Evolutionary conservation across 768 basidiomycete genomes (phyloP), one percentile per base, ranked within the genome.

Genomic region (Lactarius akahatsu): DNA sequence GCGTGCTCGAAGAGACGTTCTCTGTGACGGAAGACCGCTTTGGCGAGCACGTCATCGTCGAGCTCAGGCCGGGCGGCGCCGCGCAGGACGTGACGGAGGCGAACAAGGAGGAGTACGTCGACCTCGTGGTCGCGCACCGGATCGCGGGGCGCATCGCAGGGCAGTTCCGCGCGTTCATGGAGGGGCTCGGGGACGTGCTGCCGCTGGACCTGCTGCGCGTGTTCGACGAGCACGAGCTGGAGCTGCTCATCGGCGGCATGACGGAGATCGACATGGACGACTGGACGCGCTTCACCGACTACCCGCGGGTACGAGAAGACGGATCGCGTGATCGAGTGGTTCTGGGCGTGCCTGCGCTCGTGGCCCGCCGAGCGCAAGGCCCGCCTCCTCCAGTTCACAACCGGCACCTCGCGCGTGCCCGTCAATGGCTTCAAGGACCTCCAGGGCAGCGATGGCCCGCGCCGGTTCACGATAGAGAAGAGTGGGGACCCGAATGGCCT

Each of bases 401-500:
- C 92, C 1, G 89, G 89, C 23, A 91, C 89, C 2, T 91, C 90
- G n/a, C 81, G 90, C 67, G 85, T 91, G 28, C 89, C 94, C 13
- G 94, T 94, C 72, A 94, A 94, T 73, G 95, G 94, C 0, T 96
- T 96, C 82, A 95, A 95, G 74, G 94, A 96, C 73, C 80, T 96
- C 8, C 94, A 96, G 77, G 94, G 94, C 10, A 92, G 91, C 0
- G 94, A 97, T 76, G 94, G 94, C 0, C 94, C 95, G 2, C 80
- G 94, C 63, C 80, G 94, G 67, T 97, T 97, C 75, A 97, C 95
- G 13, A 95, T 97, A 67, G 94, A 97, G 78, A 96, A 96, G 77
- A 90, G 89, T 26, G 95, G 95, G 5, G 94, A 96, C 74, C 89
- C 93, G 13, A 86, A 84, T 16, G 92, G 93, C 56, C 76, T 97